A percentile compares a stretch with the other conserved stretches of the same genome.
These are phyloP conservation scores for Pseudocercospora musae DNA, from an alignment of 2,329 filamentous ascomycete species.

Conservation along the genomic window DNA sequence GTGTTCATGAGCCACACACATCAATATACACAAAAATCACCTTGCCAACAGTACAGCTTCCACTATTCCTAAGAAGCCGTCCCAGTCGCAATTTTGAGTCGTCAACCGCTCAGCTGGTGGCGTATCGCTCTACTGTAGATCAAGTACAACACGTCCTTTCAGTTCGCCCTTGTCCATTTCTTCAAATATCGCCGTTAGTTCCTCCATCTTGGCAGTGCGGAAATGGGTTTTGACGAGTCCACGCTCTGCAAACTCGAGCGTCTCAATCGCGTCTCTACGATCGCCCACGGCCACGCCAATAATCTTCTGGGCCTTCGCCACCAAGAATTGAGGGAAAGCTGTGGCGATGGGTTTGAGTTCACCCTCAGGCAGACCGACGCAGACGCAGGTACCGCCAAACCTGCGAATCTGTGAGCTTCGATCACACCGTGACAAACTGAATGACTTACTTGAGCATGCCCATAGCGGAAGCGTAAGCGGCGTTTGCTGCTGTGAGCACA, in stretches of 20 bases:
- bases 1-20: too few relatives aligned
- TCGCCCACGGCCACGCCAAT: slow-evolving; percentile 48
- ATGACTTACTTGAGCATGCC: slow-evolving; percentile 36
- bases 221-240: slow-evolving; percentile 50
- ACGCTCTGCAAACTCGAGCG: slow-evolving; percentile 44
- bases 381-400: slow-evolving; percentile 45
- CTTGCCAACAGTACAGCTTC: too few relatives aligned
- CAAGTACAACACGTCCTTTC: slow-evolving; percentile 48
- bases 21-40: too few relatives aligned
- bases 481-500: slow-evolving; percentile 51
- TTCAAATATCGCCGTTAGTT: slow-evolving; percentile 45
- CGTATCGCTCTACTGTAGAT: slow-evolving; percentile 32
- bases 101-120: too few relatives aligned
- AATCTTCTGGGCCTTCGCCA: slow-evolving; percentile 44
- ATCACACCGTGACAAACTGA: slow-evolving; percentile 29
- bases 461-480: slow-evolving; percentile 43
- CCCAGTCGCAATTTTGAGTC: too few relatives aligned
- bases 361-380: slow-evolving; percentile 47
- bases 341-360: slow-evolving; percentile 45
- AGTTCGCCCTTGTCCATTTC: slow-evolving; percentile 47
- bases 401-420: slow-evolving; percentile 23
- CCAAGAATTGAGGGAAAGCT: slow-evolving; percentile 41
- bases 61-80: too few relatives aligned
- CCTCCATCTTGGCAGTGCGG: slow-evolving; percentile 46
- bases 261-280: slow-evolving; percentile 49